These are phyloP conservation scores for Borovskyia barvae DNA, from an alignment of 208 protist genomes.

Conservation along the genomic window DNA sequence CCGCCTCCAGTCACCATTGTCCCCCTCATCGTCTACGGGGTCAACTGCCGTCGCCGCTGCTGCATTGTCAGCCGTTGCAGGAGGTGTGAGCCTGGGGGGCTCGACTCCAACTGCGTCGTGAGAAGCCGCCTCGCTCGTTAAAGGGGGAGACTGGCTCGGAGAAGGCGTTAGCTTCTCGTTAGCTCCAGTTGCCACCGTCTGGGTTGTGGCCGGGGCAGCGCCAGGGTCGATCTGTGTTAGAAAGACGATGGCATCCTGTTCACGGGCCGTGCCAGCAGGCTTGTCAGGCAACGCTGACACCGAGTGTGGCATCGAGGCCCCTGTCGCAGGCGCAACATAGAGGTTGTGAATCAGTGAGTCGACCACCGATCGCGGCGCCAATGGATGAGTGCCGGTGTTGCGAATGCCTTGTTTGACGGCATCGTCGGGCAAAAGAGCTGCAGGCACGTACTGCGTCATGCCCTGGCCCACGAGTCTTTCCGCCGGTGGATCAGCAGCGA, in stretches of 20 bases:
- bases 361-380: conserved; percentile 20
- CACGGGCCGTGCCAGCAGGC: neutral
- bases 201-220: too few species aligned
- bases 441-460: conserved; percentile 81
- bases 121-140: too few species aligned
- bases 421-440: conserved; percentile 41
- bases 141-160: too few species aligned
- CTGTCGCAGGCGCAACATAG: too few species aligned
- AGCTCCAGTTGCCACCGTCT: too few species aligned
- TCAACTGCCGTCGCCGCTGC: neutral
- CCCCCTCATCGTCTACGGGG: neutral
- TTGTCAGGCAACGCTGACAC: conserved; percentile 1
- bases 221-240: conserved; percentile 22
- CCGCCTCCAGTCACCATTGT: conserved; percentile 4
- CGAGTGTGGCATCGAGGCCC: conserved; percentile 1
- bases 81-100: too few species aligned
- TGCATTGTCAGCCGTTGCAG: too few species aligned
- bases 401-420: conserved; percentile 6
- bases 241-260: conserved; percentile 24
- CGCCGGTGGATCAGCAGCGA: conserved; percentile 82
- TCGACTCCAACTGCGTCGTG: too few species aligned
- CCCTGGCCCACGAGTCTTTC: conserved; percentile 77
- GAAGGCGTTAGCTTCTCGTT: too few species aligned
- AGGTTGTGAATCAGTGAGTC: conserved; percentile 8
- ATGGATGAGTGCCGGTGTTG: conserved; percentile 4